Base-by-base conservation (phyloP, 116 monocot species). In the Dioscorea cayenensis region DNA sequence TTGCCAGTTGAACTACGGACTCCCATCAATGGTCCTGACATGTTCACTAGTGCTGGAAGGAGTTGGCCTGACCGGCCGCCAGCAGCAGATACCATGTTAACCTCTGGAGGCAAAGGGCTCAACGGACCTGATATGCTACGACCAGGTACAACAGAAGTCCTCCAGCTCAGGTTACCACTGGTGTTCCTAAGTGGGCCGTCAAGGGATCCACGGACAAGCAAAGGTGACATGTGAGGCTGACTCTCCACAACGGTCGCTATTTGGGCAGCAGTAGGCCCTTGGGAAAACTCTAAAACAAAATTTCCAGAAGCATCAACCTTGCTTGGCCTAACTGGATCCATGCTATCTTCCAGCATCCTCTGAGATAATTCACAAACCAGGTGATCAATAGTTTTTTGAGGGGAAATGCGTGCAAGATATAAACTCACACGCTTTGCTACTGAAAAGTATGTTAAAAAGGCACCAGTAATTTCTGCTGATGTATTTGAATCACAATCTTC, bases 401-500 rank as follows among this genome's bases (percentile, higher is more conserved):
- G 97, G 78, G 94, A 99, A 66, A 99, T 93, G 73, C 97, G 82
- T 70, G 97, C 97, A 35, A 99, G 88, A 78, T 99, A 99, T 52
- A 99, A 75, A 71, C 97, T 90, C 65, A 93, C 88, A 51, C 97
- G 88, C 69, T 99, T 99, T 63, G 97, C 97, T 64, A 99, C 87
- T 17, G 91, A 83, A 76, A 99, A 99, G 66, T 93, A 99, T 2
- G 97, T 99, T 11, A 83, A 83, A 65, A 99, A 93, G 63, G 91
- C 97, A 69, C 94, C 90, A 77, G 77, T 90, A 59, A 99, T 99
- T 77, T 93, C 97, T 50, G 91, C 81, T n/a, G 97, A 99, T 67
- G 94, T 79, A 71, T 90, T 99, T 14, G 97, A 93, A 83, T 99
- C 97, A 67, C 97, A 93, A 76, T 99, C 97, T 85, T 99, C 94